These are phyloP conservation scores for Zopfochytrium polystomum DNA, from an alignment of 371 early-diverging fungal genomes.

Conservation along the genomic window DNA sequence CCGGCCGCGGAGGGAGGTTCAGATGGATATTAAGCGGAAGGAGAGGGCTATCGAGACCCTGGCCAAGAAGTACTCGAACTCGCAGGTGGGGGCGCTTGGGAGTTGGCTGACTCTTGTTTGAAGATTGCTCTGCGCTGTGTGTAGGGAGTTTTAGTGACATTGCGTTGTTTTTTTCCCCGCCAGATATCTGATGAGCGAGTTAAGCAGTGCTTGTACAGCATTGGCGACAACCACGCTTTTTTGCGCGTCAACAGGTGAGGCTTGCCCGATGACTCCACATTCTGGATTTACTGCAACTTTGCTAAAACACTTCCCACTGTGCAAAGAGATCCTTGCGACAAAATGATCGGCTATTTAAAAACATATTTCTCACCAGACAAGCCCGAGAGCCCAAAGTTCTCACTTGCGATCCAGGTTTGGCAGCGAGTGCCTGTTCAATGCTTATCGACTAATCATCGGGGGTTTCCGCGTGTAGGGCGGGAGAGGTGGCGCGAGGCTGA, in stretches of 20 bases:
- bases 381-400: constrained; percentile 52
- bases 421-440: no score
- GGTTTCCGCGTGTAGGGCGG: constrained; percentile 61
- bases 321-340: constrained; percentile 86
- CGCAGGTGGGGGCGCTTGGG: constrained; percentile 8
- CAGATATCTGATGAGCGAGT: constrained; percentile 62
- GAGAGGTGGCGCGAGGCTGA: constrained; percentile 79
- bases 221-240: constrained; percentile 95
- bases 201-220: constrained; percentile 83
- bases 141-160: background rate
- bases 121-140: no score
- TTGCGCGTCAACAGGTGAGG: constrained; percentile 56
- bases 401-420: constrained; percentile 69
- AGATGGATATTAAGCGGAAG: constrained; percentile 83
- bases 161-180: background rate
- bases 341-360: constrained; percentile 77
- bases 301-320: background rate
- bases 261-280: background rate
- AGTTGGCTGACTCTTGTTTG: no score
- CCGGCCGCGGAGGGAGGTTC: constrained; percentile 65
- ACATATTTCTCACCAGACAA: constrained; percentile 62
- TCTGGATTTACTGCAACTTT: no score
- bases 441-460: no score
- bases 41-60: constrained; percentile 85
- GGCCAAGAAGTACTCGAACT: constrained; percentile 68